phyloP scores from a whole-genome alignment of 768 basidiomycete genomes.

The Saitozyma podzolica region DNA sequence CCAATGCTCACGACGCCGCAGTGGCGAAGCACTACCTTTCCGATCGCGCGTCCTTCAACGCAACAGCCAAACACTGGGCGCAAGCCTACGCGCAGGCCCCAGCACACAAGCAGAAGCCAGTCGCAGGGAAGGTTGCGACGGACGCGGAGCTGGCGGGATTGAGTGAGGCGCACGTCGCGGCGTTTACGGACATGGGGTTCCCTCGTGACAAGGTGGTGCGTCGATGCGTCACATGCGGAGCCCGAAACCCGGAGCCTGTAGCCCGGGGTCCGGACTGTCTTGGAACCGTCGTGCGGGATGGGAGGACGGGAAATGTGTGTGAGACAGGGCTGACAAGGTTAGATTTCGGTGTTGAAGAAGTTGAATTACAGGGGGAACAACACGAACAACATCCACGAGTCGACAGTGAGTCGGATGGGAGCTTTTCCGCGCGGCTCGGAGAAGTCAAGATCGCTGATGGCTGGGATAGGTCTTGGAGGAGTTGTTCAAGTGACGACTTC shows the following conservation, averaged over 20 bases:
- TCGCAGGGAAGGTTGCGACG: conserved; percentile 26
- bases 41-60: conserved; percentile 80
- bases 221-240: not conserved
- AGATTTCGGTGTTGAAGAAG: conserved; percentile 40
- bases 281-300: not conserved
- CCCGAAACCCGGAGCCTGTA: too few species aligned
- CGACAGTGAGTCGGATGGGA: conserved; percentile 18
- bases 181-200: conserved; percentile 82
- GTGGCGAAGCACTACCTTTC: conserved; percentile 96
- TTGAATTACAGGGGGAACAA: conserved; percentile 48
- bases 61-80: conserved; percentile 92
- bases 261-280: not conserved
- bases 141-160: conserved; percentile 73
- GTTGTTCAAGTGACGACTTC: conserved; percentile 57
- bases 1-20: conserved; percentile 19
- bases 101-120: conserved; percentile 41
- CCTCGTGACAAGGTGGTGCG: conserved; percentile 74
- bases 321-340: not conserved
- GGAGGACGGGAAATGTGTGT: too few species aligned
- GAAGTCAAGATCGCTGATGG: not conserved
- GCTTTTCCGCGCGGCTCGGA: not conserved
- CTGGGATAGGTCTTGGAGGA: conserved; percentile 62
- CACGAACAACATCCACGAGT: conserved; percentile 32
- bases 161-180: conserved; percentile 76
- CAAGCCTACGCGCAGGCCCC: conserved; percentile 84